These are phyloP conservation scores for Mrakia hoshinonis DNA, from an alignment of 768 basidiomycete genomes.

Conservation along the genomic window DNA sequence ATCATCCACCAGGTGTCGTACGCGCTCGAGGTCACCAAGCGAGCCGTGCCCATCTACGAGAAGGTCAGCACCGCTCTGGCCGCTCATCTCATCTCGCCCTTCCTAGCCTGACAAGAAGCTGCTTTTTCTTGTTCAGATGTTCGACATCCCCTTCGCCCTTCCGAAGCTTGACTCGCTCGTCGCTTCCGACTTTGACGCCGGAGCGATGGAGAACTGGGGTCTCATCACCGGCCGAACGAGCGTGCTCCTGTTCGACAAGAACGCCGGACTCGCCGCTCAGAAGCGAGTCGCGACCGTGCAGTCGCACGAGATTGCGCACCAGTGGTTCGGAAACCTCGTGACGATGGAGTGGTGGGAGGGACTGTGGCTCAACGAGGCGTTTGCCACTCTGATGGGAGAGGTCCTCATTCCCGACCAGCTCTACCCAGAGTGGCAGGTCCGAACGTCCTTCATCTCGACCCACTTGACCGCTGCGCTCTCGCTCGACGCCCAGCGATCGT, in stretches of 20 bases:
- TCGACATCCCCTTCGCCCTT: conserved; percentile 83
- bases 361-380: conserved; percentile 49
- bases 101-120: no score
- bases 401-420: conserved; percentile 32
- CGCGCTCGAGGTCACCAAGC: conserved; percentile 67
- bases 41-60: conserved; percentile 80
- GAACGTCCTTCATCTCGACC: conserved; percentile 66
- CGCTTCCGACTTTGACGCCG: conserved; percentile 78
- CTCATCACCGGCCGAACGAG: conserved; percentile 81
- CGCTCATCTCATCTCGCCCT: no score
- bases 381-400: conserved; percentile 52
- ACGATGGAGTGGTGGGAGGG: conserved; percentile 93
- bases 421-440: conserved; percentile 72
- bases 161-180: conserved; percentile 92
- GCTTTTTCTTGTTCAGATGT: conserved; percentile 47
- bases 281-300: conserved; percentile 69
- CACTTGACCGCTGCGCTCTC: conserved; percentile 62
- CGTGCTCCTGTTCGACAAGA: conserved; percentile 69
- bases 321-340: conserved; percentile 61
- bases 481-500: conserved; percentile 75
- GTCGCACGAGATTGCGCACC: conserved; percentile 66
- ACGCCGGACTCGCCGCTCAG: conserved; percentile 62
- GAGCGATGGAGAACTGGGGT: conserved; percentile 47
- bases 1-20: conserved; percentile 73
- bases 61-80: conserved; percentile 37